A percentile compares a stretch with the other conserved stretches of the same genome.
Evolutionary conservation across 352 stramenopile species (phyloP).

Genomic region (Phytophthora colocasiae): DNA sequence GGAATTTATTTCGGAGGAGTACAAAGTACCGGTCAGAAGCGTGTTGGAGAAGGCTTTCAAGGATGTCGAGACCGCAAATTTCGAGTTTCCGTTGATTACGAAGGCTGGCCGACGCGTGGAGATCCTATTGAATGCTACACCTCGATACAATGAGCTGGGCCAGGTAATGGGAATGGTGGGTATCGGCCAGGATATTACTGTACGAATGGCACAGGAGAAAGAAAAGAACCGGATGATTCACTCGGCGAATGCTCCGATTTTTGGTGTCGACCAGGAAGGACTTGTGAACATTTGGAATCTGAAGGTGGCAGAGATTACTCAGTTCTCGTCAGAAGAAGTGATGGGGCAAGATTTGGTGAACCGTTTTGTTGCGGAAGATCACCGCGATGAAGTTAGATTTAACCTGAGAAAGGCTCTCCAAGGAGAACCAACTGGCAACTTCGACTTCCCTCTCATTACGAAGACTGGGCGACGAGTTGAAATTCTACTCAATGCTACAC

Average conservation of each 20-base stretch:
- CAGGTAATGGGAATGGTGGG: constrained; percentile 30
- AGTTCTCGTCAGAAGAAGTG: constrained; percentile 81
- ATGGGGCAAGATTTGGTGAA: constrained; percentile 76
- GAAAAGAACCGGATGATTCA: constrained; percentile 79
- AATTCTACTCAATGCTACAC: constrained; percentile 58
- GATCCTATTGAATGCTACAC: constrained; percentile 27
- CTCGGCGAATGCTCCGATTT: constrained; percentile 81
- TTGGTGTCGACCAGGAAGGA: constrained; percentile 69
- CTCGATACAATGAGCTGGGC: constrained; percentile 24
- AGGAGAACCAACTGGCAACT: constrained; percentile 53
- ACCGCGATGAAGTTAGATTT: constrained; percentile 19
- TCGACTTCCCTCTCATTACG: constrained; percentile 67
- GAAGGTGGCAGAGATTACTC: constrained; percentile 78
- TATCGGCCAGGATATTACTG: constrained; percentile 34
- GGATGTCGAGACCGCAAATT: constrained; percentile 21
- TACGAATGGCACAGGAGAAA: constrained; percentile 40
- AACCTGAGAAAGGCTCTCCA: constrained; percentile 45
- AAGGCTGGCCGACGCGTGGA: constrained; percentile 19
- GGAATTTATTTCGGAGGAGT: constrained; percentile 21
- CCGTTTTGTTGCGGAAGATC: constrained; percentile 40
- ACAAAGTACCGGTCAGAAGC: constrained; percentile 10
- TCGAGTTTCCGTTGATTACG: constrained; percentile 28
- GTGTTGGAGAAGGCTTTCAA: constrained; percentile 20
- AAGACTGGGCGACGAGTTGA: constrained; percentile 45
- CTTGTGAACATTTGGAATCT: constrained; percentile 83